Percentiles rank a stretch among this genome's conserved stretches.
phyloP scores from a whole-genome alignment of 2,329 filamentous ascomycete genomes.

The Ceratocystiopsis minuta region DNA sequence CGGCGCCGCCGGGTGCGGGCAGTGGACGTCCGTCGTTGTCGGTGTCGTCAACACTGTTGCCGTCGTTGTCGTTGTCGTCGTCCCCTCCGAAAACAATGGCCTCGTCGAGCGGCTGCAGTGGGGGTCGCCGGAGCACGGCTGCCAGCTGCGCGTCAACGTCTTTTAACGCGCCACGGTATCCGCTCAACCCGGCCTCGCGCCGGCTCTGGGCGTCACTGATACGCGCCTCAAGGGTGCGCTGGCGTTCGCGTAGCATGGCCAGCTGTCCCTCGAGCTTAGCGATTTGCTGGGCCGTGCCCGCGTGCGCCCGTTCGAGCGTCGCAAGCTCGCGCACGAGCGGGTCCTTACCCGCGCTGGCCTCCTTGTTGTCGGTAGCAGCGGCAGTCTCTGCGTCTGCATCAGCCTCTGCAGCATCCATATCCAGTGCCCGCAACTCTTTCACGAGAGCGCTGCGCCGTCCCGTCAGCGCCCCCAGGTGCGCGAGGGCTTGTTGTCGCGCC shows the following conservation, averaged over 20 bases:
- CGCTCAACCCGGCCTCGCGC: constrained; percentile 52
- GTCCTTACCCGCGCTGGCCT: constrained; percentile 17
- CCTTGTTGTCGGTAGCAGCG: too few relatives aligned
- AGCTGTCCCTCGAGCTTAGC: constrained; percentile 46
- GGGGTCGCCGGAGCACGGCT: constrained; percentile 39
- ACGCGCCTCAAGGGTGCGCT: constrained; percentile 38
- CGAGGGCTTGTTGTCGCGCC: constrained; percentile 37
- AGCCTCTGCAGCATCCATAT: constrained; percentile 25
- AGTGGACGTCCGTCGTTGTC: constrained; percentile 4
- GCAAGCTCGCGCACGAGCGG: constrained; percentile 43
- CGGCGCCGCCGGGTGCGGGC: constrained; percentile 23
- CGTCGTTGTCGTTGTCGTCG: constrained; percentile 8
- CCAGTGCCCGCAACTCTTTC: constrained; percentile 33
- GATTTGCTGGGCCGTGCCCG: constrained; percentile 42
- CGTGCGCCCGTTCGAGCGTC: constrained; percentile 36
- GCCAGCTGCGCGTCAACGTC: constrained; percentile 46
- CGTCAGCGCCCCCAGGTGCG: constrained; percentile 34
- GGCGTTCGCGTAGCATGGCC: constrained; percentile 38
- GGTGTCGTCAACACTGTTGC: background rate
- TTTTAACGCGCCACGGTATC: constrained; percentile 48
- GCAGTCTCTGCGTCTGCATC: too few relatives aligned
- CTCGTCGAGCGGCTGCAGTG: constrained; percentile 32
- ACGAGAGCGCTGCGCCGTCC: constrained; percentile 31
- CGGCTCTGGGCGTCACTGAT: constrained; percentile 46
- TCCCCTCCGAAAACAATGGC: constrained; percentile 12